These are phyloP conservation scores for Margaritispora aquatica DNA, from an alignment of 495 filamentous ascomycete genomes.

Conservation along the genomic window DNA sequence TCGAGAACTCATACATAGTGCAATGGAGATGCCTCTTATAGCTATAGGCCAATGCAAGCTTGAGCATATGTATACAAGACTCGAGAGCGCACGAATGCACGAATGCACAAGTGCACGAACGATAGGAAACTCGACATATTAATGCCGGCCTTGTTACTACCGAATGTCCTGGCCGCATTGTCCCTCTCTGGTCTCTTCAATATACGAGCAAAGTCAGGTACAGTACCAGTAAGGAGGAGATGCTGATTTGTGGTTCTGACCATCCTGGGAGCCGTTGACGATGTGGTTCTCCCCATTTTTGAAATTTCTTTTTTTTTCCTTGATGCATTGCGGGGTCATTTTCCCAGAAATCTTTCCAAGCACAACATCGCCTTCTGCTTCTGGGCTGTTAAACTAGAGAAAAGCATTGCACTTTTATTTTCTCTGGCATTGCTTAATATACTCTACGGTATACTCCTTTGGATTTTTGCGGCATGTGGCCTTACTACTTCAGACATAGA, in stretches of 20 bases:
- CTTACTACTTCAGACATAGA: constrained; percentile 57
- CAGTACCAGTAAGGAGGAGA: background rate
- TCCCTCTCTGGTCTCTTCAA: background rate
- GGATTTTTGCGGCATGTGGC: constrained; percentile 44
- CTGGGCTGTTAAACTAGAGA: background rate
- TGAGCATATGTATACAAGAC: background rate
- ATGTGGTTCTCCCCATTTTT: background rate
- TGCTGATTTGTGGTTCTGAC: background rate
- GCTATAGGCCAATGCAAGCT: constrained; percentile 10
- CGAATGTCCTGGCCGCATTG: background rate
- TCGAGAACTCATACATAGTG: background rate
- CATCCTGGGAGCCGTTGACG: background rate
- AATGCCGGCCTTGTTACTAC: background rate
- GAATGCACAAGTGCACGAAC: background rate
- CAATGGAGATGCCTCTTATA: background rate
- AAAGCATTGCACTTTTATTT: constrained; percentile 3
- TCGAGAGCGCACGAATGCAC: background rate
- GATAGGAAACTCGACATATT: background rate
- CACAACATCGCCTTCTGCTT: background rate
- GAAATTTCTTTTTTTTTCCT: constrained; percentile 4
- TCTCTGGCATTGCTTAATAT: constrained; percentile 23
- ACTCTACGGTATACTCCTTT: constrained; percentile 32
- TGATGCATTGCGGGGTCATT: constrained; percentile 9
- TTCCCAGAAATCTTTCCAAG: background rate
- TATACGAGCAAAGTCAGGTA: constrained; percentile 8